phyloP scores from a whole-genome alignment of 805 yeast species.

The Teunomyces panamensis region DNA sequence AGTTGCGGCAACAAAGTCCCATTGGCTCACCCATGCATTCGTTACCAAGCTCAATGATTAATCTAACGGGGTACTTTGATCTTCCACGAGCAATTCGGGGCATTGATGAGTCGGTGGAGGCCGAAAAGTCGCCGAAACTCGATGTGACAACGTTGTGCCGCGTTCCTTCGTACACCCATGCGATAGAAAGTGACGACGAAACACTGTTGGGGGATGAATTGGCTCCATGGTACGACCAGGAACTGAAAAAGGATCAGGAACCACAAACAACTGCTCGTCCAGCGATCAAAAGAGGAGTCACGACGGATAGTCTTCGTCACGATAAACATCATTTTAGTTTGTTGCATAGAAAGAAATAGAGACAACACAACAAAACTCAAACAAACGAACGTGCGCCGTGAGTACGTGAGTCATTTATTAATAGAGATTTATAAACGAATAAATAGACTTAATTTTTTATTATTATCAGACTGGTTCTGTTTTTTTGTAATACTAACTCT shows the following conservation, averaged over 20 bases:
- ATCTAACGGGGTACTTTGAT: conserved; percentile 32
- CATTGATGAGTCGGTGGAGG: neutral
- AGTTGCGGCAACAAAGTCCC: conserved; percentile 21
- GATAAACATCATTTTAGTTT: neutral
- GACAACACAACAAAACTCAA: neutral
- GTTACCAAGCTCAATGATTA: conserved; percentile 12
- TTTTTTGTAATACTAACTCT: too few relatives aligned
- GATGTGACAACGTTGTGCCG: conserved; percentile 25
- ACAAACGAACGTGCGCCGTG: neutral
- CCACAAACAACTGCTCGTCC: neutral
- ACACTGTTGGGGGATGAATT: conserved; percentile 6
- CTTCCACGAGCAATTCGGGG: conserved; percentile 14
- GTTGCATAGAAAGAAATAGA: conserved; percentile 2
- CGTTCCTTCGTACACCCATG: conserved; percentile 41
- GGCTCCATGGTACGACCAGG: conserved; percentile 19
- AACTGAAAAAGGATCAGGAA: neutral
- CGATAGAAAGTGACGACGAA: conserved; percentile 37
- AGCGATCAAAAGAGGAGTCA: too few relatives aligned
- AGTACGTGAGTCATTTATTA: too few relatives aligned
- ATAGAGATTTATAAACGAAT: too few relatives aligned
- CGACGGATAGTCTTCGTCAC: neutral
- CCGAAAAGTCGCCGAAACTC: conserved; percentile 6
- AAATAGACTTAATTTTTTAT: too few relatives aligned
- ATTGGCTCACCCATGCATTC: conserved; percentile 8
- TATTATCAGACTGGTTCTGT: too few relatives aligned